These are phyloP conservation scores for Hymenoscyphus scutula DNA, from an alignment of 2,329 filamentous ascomycete species.

Conservation along the genomic window DNA sequence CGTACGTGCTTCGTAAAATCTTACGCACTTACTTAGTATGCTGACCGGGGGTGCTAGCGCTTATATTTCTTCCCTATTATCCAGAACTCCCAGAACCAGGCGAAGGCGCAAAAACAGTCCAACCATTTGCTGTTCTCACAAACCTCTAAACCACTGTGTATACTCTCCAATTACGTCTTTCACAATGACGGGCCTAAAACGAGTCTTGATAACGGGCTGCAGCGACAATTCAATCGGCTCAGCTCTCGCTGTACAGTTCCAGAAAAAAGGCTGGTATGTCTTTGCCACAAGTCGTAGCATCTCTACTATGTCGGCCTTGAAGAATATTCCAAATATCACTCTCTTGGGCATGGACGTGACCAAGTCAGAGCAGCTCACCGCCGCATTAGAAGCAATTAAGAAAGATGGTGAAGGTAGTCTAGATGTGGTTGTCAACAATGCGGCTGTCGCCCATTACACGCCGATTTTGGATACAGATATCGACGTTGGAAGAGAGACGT, in stretches of 20 bases:
- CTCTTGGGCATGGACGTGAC: conserved; percentile 41
- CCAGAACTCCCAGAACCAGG: no score
- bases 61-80: no score
- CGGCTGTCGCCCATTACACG: conserved; percentile 19
- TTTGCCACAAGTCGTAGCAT: conserved; percentile 42
- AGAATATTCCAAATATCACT: conserved; percentile 28
- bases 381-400: not conserved
- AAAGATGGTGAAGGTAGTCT: not conserved
- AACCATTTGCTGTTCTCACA: no score
- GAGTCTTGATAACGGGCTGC: conserved; percentile 41
- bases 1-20: no score
- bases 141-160: no score
- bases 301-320: conserved; percentile 34
- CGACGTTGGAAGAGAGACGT: conserved; percentile 33
- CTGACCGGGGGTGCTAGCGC: no score
- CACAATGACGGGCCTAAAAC: no score
- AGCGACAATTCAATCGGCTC: conserved; percentile 41
- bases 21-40: no score
- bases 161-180: no score
- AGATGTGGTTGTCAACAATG: conserved; percentile 46
- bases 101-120: no score
- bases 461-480: conserved; percentile 36
- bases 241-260: conserved; percentile 40
- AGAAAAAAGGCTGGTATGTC: conserved; percentile 38
- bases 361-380: not conserved